Evolutionary conservation across 2,329 filamentous ascomycete species (phyloP), one percentile per base, ranked within the genome.

Genomic region (Westerdykella ornata): DNA sequence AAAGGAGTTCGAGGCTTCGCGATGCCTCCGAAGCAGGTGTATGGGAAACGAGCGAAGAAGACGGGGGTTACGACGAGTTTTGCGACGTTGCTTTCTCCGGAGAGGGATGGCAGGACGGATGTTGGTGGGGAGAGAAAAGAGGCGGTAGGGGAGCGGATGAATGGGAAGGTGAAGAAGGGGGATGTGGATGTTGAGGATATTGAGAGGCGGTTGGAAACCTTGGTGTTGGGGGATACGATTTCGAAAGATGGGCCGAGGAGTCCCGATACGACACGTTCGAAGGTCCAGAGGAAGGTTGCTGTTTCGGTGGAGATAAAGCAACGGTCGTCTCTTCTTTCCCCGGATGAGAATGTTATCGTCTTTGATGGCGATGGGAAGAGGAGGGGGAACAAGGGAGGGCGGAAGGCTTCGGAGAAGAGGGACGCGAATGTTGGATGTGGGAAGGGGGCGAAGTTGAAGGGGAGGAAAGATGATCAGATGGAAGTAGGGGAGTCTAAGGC

Each of bases 21-120:
- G 3, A 65, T 65, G 59, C 61, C 59, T 37, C 55, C 56, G 3
- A 62, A 60, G 40, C 51, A 63, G 41, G 62, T 65, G 4, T 69
- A 69, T 43, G 67, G 67, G 18, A 68, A 67, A 49, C 60, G 61
- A n/a, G 52, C 60, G 17, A 50, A 52, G 45, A 33, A 33, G 5
- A 51, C 42, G 22, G 20, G 37, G 18, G 17, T 32, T 11, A 39
- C 40, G 12, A 38, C 44, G 1, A 50, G 46, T 22, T 62, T 54
- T 38, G 42, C 50, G 4, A 57, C 56, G 29, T 57, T 62, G 17
- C 37, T 63, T 4, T 55, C 54, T 13, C 53, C 58, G 4, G 54
- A 55, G 34, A 59, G 59, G 22, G 36, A 45, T 38, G 43, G n/a
- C n/a, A n/a, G 41, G 18, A 41, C 38, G 14, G 17, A 34, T 11